Evolutionary conservation across 1,139 yeast genomes (phyloP).

Genomic region (Suhomyces bribrorum): DNA sequence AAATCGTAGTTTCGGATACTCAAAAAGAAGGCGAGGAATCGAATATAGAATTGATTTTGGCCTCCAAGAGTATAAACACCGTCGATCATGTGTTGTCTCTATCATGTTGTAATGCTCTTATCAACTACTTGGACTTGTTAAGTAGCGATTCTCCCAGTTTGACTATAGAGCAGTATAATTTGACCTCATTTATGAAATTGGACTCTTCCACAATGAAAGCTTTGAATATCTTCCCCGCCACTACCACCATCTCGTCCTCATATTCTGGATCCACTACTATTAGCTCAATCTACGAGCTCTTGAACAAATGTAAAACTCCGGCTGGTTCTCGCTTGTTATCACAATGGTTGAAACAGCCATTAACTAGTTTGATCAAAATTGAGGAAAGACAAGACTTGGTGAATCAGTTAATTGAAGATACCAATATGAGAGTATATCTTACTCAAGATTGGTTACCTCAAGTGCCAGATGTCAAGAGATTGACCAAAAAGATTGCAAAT

Average conservation of each 20-base stretch:
- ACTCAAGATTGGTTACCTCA: slow-evolving; percentile 67
- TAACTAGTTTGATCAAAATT: slow-evolving; percentile 63
- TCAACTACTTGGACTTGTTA: slow-evolving; percentile 63
- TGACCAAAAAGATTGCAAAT: slow-evolving; percentile 60
- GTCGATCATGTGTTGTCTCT: slow-evolving; percentile 36
- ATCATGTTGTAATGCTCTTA: slow-evolving; percentile 60
- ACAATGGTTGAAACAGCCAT: slow-evolving; percentile 96
- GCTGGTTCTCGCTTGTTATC: slow-evolving; percentile 84
- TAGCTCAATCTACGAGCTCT: slow-evolving; percentile 72
- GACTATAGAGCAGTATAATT: slow-evolving; percentile 63
- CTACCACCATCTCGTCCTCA: slow-evolving; percentile 36
- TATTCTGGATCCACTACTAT: slow-evolving; percentile 19
- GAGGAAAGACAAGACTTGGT: slow-evolving; percentile 72
- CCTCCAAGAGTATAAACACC: slow-evolving; percentile 56
- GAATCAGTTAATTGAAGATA: slow-evolving; percentile 67
- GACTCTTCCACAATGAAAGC: slow-evolving; percentile 92
- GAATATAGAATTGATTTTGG: slow-evolving; percentile 52
- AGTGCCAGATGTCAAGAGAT: slow-evolving; percentile 80
- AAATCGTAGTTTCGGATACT: slow-evolving; percentile 29
- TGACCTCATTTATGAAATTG: slow-evolving; percentile 78
- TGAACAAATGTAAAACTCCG: slow-evolving; percentile 83
- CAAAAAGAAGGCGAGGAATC: slow-evolving; percentile 25
- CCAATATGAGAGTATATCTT: slow-evolving; percentile 62
- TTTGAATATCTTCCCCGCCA: slow-evolving; percentile 72
- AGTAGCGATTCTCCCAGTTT: slow-evolving; percentile 47